phyloP scores from a whole-genome alignment of 306 rosid species.

The Cicer bijugum region DNA sequence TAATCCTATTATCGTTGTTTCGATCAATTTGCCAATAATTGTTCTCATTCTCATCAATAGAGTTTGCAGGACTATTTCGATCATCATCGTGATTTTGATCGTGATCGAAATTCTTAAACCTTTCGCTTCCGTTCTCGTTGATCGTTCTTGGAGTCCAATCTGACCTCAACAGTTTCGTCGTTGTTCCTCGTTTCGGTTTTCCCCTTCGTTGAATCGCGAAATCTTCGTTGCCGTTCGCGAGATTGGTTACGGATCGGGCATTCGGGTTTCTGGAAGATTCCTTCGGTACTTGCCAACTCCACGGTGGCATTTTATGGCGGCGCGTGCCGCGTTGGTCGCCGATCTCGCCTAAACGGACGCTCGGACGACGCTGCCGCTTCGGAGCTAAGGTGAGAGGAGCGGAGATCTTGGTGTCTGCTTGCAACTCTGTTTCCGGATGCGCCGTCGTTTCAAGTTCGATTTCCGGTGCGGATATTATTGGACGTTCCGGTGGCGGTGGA shows the following conservation, averaged over 20 bases:
- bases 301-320: slow-evolving; percentile 48
- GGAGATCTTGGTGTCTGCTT: slow-evolving; percentile 35
- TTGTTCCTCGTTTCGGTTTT: slow-evolving; percentile 57
- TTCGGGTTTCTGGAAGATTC: slow-evolving; percentile 53
- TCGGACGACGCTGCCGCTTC: slow-evolving; percentile 75
- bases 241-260: slow-evolving; percentile 57
- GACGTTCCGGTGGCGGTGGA: slow-evolving; percentile 50
- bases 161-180: slow-evolving; percentile 61
- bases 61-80: slow-evolving; percentile 50
- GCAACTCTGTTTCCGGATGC: slow-evolving; percentile 35
- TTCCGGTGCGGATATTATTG: slow-evolving; percentile 42
- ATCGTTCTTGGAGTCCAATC: slow-evolving; percentile 43
- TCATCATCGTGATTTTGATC: slow-evolving; percentile 50
- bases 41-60: slow-evolving; percentile 48
- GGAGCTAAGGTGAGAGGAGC: slow-evolving; percentile 48
- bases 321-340: slow-evolving; percentile 66
- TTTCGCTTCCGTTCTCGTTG: slow-evolving; percentile 48
- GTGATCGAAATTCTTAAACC: slow-evolving; percentile 52
- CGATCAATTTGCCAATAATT: slow-evolving; percentile 52
- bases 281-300: slow-evolving; percentile 62
- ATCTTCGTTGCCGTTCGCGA: slow-evolving; percentile 54
- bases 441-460: not conserved
- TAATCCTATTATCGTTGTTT: slow-evolving; percentile 39
- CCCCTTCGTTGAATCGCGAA: slow-evolving; percentile 48
- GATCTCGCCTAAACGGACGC: slow-evolving; percentile 79